Evolutionary conservation across 352 stramenopile species (phyloP), one percentile per base, ranked within the genome.

Genomic region (Achlya hypogyna): DNA sequence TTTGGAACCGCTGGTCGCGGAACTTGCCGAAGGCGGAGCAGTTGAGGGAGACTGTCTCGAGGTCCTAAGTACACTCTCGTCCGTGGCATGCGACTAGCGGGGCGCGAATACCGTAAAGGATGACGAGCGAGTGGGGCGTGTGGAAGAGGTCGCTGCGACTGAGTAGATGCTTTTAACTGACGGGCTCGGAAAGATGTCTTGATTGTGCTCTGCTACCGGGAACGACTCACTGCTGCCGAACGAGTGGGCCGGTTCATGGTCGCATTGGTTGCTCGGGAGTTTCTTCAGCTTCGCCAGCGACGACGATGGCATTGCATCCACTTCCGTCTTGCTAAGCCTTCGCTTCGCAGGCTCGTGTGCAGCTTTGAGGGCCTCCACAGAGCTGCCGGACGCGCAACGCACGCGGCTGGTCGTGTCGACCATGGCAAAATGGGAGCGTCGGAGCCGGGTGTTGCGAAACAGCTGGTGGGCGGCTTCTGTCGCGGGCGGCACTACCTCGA

Each of bases 1-100:
- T 89, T 73, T 91, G 82, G 65, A 86, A 91, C 34, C 88, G 72
- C 60, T 88, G 79, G 65, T 76, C 82, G 56, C 82, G 82, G 69
- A 90, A 87, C 65, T 86, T 89, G 63, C 81, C 81, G 59, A 86
- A 87, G 8, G 78, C 75, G 25, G 70, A 84, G 71, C 63, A 78
- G 10, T 88, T 70, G 53, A 70, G 71, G 23, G 71, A 56, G 25
- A 56, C 49, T 20, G 49, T 56, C 31, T 56, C 49, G 49, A 56
- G 12, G 49, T 56, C 49, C 49, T 56, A 56, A n/a, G 25, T 16
- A 31, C 49, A 54, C n/a, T 54, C 49, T 6, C 29, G 23, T 54
- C 6, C 42, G 18, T 49, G 29, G 49, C 29, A 54, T 54, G 8
- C 16, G 12, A 16, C 23, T 27, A 27, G 31, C 2, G 12, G 25